phyloP scores from a whole-genome alignment of 768 basidiomycete species.

The Mycena galopus region DNA sequence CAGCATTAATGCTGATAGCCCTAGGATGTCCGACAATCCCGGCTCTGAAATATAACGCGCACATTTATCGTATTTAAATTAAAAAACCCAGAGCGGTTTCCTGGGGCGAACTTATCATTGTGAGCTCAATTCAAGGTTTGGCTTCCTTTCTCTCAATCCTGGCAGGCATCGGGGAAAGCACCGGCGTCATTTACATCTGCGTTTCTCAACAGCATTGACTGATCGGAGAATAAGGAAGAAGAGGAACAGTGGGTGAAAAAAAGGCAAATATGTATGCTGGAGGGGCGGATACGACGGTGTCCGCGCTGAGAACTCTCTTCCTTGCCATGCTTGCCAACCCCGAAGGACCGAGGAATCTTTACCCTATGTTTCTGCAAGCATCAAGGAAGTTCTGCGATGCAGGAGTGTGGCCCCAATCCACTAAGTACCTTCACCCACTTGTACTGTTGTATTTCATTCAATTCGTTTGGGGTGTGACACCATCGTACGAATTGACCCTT shows the following conservation, averaged over 20 bases:
- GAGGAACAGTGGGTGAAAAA: neutral
- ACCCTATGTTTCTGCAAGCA: too few species aligned
- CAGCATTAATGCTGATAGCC: neutral
- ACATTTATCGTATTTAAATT: too few species aligned
- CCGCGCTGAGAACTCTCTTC: slow-evolving; percentile 48
- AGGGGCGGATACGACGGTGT: slow-evolving; percentile 51
- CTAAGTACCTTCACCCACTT: too few species aligned
- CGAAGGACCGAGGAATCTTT: slow-evolving; percentile 45
- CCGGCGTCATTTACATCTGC: slow-evolving; percentile 10
- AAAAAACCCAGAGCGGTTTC: slow-evolving; percentile 56
- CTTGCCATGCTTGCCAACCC: slow-evolving; percentile 19
- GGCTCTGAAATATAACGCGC: slow-evolving; percentile 40
- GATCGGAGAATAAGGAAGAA: neutral
- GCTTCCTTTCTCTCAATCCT: neutral
- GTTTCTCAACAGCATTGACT: slow-evolving; percentile 9
- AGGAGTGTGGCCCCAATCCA: too few species aligned
- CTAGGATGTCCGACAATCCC: slow-evolving; percentile 4
- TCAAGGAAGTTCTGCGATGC: too few species aligned
- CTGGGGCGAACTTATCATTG: slow-evolving; percentile 56
- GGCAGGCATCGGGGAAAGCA: slow-evolving; percentile 14
- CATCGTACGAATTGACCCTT: too few species aligned
- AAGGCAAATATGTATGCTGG: neutral
- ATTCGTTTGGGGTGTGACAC: too few species aligned
- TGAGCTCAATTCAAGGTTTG: slow-evolving; percentile 44
- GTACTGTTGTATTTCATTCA: too few species aligned